Evolutionary conservation across 257 asterid species (phyloP).

Genomic region (Solanum paucissectum): DNA sequence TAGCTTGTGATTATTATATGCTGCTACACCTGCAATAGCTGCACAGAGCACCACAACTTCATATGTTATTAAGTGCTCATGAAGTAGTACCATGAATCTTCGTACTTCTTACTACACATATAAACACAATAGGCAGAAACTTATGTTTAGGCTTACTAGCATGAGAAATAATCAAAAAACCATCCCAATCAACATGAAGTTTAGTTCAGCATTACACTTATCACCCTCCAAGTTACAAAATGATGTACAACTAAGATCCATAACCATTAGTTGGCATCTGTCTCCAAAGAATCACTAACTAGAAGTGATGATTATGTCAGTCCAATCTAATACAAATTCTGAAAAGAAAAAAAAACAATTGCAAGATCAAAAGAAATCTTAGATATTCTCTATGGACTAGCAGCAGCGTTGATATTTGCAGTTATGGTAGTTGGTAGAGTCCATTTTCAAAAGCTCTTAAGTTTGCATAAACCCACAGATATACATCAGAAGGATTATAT

Average conservation of each 20-base stretch:
- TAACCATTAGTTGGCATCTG: not conserved
- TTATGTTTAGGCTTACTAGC: not conserved
- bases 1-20: constrained; percentile 83
- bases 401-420: not conserved
- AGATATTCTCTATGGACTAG: not conserved
- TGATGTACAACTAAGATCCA: not conserved
- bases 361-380: not conserved
- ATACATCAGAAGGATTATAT: not conserved
- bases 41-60: constrained; percentile 17
- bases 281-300: not conserved
- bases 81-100: not conserved
- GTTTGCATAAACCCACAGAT: not conserved
- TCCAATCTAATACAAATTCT: not conserved
- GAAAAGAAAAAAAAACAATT: not conserved
- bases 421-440: not conserved
- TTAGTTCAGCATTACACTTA: not conserved
- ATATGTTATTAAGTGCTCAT: not conserved
- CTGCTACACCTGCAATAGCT: constrained; percentile 95
- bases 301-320: not conserved
- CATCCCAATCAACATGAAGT: not conserved
- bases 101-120: not conserved
- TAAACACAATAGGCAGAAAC: not conserved
- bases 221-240: not conserved
- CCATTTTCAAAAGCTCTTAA: not conserved
- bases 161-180: not conserved